Conservation (phyloP, 2,329 filamentous ascomycete genomes). For the Microcyclospora pomicola region DNA sequence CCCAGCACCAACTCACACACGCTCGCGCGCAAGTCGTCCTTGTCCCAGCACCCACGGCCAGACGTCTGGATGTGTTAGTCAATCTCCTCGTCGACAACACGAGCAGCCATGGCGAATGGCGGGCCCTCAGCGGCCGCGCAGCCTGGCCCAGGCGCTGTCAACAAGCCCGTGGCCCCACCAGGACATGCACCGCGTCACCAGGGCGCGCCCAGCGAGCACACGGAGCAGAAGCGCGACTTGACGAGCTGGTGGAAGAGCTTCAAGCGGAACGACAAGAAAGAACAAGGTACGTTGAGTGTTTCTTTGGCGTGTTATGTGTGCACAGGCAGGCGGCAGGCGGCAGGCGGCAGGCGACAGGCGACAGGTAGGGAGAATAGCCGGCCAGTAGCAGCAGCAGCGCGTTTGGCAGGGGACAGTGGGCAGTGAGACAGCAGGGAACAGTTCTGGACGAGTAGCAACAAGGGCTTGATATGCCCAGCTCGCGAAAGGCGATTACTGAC, state of each 20-base stretch:
- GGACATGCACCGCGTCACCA: too few species aligned
- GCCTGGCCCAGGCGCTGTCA: constrained; percentile 28
- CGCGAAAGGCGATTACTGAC: background rate
- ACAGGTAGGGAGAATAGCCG: background rate
- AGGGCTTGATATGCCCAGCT: background rate
- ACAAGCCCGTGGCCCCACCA: constrained; percentile 30
- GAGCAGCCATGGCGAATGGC: constrained; percentile 26
- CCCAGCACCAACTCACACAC: too few species aligned
- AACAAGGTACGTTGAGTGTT: constrained; percentile 40
- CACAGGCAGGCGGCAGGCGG: background rate
- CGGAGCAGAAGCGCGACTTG: constrained; percentile 73
- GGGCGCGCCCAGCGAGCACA: constrained; percentile 41
- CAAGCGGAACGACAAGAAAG: constrained; percentile 52
- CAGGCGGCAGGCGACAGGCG: background rate
- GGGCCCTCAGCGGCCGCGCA: constrained; percentile 26
- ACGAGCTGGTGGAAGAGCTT: constrained; percentile 98
- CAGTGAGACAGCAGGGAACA: background rate
- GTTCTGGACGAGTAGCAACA: background rate
- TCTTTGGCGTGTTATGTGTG: background rate
- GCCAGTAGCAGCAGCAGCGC: background rate
- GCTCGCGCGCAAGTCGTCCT: too few species aligned
- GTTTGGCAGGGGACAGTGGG: background rate
- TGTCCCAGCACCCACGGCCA: too few species aligned
- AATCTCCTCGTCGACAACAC: too few species aligned
- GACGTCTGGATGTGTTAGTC: too few species aligned